These are phyloP conservation scores for Oryza australiensis DNA, from an alignment of 176 grass and related monocot genomes.

Conservation along the genomic window DNA sequence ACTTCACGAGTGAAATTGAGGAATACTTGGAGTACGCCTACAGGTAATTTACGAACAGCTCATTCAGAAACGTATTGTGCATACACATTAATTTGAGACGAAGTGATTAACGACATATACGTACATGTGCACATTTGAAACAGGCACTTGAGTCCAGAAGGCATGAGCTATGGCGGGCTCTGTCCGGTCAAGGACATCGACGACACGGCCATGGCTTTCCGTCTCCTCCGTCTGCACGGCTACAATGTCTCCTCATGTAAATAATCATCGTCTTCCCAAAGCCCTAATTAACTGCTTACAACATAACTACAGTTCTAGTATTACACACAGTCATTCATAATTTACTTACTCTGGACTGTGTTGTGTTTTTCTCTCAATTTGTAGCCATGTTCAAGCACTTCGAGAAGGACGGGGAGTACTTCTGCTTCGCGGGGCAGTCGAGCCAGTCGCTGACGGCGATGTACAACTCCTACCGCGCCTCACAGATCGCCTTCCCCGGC, in stretches of 20 bases:
- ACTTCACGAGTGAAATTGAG: conserved; percentile 46
- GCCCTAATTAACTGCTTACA: too few relatives aligned
- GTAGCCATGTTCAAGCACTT: conserved; percentile 48
- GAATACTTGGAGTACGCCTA: not conserved
- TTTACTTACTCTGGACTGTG: too few relatives aligned
- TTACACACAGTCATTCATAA: too few relatives aligned
- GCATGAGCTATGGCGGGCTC: conserved; percentile 9
- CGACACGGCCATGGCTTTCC: conserved; percentile 63
- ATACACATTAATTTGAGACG: not conserved
- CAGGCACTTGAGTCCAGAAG: conserved; percentile 30
- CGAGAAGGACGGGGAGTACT: conserved; percentile 43
- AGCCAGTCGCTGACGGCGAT: conserved; percentile 32
- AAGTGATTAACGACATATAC: not conserved
- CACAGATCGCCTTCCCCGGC: conserved; percentile 38
- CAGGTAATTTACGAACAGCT: not conserved
- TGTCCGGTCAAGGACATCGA: conserved; percentile 42
- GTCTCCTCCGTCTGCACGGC: conserved; percentile 48
- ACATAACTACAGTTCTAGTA: too few relatives aligned
- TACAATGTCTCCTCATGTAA: conserved; percentile 50
- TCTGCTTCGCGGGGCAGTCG: conserved; percentile 34
- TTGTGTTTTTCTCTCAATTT: not conserved
- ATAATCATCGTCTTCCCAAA: too few relatives aligned
- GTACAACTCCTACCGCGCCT: conserved; percentile 50
- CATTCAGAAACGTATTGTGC: too few relatives aligned
- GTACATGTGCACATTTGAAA: not conserved